A percentile compares a stretch with the other conserved stretches of the same genome.
Evolutionary conservation across 345 rosid species (phyloP).

Genomic region (Sonneratia caseolaris): DNA sequence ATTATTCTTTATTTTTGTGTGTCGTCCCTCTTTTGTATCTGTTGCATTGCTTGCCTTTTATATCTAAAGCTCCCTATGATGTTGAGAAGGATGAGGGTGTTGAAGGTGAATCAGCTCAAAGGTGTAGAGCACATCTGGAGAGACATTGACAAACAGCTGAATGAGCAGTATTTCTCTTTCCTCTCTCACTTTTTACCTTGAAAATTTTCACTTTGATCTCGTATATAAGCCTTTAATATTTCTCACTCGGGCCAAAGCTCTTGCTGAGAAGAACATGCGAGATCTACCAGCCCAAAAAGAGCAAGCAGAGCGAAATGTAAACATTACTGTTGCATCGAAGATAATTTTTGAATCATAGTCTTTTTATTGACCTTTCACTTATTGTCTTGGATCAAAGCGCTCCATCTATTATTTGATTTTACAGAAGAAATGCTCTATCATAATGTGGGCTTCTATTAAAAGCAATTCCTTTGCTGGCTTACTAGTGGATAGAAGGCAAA

Average conservation of each 20-base stretch:
- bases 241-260: slow-evolving; percentile 70
- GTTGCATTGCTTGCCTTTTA: slow-evolving; percentile 1
- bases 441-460: too few species aligned
- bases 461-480: too few species aligned
- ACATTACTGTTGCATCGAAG: slow-evolving; percentile 1
- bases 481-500: too few species aligned
- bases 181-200: background rate
- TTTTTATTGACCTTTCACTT: slow-evolving; percentile 6
- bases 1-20: background rate
- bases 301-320: slow-evolving; percentile 80
- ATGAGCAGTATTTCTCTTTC: slow-evolving; percentile 49
- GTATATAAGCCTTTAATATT: background rate
- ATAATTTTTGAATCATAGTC: slow-evolving; percentile 8
- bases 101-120: slow-evolving; percentile 88
- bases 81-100: slow-evolving; percentile 32
- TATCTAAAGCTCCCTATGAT: slow-evolving; percentile 19
- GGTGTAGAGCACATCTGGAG: slow-evolving; percentile 88
- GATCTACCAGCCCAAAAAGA: slow-evolving; percentile 84
- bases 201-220: slow-evolving; percentile 1
- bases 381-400: slow-evolving; percentile 11
- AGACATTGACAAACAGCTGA: slow-evolving; percentile 88
- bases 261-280: slow-evolving; percentile 88
- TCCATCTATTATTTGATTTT: background rate
- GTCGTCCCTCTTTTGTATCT: background rate
- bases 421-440: background rate